These are phyloP conservation scores for Lomentospora prolificans DNA, from an alignment of 2,329 filamentous ascomycete species.

Conservation along the genomic window DNA sequence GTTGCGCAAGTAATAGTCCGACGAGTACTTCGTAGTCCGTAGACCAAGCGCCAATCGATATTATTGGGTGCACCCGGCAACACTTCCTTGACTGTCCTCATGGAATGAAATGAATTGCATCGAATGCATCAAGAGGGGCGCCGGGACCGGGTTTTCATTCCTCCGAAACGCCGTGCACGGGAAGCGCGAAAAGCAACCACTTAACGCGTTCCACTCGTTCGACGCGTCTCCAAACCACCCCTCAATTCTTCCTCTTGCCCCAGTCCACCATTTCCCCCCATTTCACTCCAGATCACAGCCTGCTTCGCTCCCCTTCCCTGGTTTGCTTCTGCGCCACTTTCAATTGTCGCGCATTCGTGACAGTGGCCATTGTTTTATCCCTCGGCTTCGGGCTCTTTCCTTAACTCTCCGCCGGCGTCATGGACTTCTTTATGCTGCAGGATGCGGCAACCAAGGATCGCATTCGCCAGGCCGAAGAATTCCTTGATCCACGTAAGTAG, in stretches of 20 bases:
- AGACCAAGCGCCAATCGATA: too few species aligned
- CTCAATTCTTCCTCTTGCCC: neutral
- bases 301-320: neutral
- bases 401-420: slow-evolving; percentile 24
- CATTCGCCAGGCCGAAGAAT: slow-evolving; percentile 79
- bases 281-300: neutral
- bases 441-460: slow-evolving; percentile 80
- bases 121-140: neutral
- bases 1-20: too few species aligned
- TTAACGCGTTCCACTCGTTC: slow-evolving; percentile 2
- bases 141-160: neutral
- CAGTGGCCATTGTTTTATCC: neutral
- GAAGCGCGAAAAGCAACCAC: slow-evolving; percentile 1
- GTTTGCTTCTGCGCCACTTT: too few species aligned
- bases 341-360: too few species aligned
- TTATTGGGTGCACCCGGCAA: too few species aligned
- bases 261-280: too few species aligned
- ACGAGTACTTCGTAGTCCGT: too few species aligned
- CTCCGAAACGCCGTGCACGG: neutral
- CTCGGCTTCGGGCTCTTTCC: neutral
- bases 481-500: slow-evolving; percentile 78
- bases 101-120: neutral
- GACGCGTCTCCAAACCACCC: neutral
- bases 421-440: slow-evolving; percentile 67
- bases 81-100: too few species aligned